A percentile compares a stretch with the other conserved stretches of the same genome.
Conservation (phyloP, 345 rosid genomes). For the Heritiera littoralis region DNA sequence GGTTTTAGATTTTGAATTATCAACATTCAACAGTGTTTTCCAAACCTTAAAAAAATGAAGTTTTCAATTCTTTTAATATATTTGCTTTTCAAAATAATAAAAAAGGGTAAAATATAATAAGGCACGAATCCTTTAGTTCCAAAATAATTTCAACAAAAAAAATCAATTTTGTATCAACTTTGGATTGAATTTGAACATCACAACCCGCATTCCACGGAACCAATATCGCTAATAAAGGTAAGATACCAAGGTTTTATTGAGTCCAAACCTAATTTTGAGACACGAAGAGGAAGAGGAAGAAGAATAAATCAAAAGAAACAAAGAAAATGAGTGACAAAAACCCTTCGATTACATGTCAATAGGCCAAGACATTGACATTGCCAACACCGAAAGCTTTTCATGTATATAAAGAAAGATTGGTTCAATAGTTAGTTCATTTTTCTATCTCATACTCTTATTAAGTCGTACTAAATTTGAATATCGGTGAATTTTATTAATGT, state of each 20-base stretch:
- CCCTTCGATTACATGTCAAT: not conserved
- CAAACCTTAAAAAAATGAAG: no score
- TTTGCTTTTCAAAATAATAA: no score
- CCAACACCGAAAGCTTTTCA: not conserved
- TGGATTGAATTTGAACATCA: not conserved
- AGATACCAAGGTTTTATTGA: not conserved
- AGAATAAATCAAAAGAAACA: not conserved
- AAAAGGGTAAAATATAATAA: no score
- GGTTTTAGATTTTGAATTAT: no score
- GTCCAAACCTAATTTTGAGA: conserved; percentile 4
- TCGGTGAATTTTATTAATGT: not conserved
- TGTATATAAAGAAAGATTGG: not conserved
- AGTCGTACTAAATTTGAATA: no score
- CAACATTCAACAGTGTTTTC: no score
- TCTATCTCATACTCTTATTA: not conserved
- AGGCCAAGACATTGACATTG: not conserved
- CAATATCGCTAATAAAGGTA: not conserved
- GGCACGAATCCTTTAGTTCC: no score
- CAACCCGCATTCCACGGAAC: not conserved
- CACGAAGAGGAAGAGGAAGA: not conserved
- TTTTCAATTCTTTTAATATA: no score
- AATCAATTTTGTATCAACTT: not conserved
- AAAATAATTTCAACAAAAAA: no score
- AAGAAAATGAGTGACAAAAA: not conserved
- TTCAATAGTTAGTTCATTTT: no score